These are phyloP conservation scores for Leccinellum rugosiceps DNA, from an alignment of 768 basidiomycete species.

Conservation along the genomic window DNA sequence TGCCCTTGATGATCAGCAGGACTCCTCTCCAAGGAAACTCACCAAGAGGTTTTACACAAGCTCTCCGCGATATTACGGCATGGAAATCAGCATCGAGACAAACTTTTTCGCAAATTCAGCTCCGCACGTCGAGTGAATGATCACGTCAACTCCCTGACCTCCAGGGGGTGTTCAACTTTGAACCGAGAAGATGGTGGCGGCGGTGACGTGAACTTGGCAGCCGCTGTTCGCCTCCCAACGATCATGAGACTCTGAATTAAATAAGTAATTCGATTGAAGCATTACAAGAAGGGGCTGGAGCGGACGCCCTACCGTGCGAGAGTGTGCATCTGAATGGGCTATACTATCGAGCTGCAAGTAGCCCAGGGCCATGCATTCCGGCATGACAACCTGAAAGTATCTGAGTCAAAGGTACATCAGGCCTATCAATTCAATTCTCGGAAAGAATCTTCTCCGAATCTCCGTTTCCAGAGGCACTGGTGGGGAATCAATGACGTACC, in stretches of 20 bases:
- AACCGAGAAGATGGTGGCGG: conserved; percentile 1
- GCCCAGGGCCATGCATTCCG: no score
- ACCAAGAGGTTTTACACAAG: neutral
- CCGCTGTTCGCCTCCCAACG: neutral
- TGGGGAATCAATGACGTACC: no score
- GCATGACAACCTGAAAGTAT: no score
- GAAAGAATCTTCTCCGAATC: no score
- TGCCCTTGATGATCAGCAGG: neutral
- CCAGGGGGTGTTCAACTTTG: conserved; percentile 7
- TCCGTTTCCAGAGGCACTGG: no score
- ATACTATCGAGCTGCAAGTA: no score
- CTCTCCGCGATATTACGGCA: neutral
- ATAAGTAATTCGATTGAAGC: neutral
- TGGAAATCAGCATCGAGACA: neutral
- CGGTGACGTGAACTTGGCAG: neutral
- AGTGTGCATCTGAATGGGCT: neutral
- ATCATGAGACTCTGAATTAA: neutral
- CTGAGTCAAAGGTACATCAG: no score
- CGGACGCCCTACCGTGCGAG: neutral
- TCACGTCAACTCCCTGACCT: neutral
- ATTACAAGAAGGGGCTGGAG: neutral
- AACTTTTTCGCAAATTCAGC: neutral
- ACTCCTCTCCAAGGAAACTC: neutral
- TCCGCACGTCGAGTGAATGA: neutral
- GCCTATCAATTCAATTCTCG: no score